These are phyloP conservation scores for Cordia subcordata DNA, from an alignment of 257 asterid genomes.

Conservation along the genomic window DNA sequence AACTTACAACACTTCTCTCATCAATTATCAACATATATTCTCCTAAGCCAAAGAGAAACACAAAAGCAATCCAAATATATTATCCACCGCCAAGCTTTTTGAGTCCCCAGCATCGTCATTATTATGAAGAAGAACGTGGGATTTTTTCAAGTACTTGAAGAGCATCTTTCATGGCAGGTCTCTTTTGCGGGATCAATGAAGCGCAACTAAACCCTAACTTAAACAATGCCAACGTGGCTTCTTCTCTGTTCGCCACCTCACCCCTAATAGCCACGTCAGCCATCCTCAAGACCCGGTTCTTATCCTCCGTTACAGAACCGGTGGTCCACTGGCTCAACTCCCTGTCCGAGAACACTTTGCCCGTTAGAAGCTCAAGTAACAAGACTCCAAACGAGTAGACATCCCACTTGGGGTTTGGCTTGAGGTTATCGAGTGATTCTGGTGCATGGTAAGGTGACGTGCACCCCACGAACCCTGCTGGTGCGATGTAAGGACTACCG, in stretches of 20 bases:
- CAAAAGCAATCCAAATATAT: constrained; percentile 22
- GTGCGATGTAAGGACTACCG: constrained; percentile 39
- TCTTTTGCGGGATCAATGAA: constrained; percentile 67
- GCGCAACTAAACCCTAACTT: constrained; percentile 86
- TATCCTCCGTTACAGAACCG: constrained; percentile 43
- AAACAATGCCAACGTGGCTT: constrained; percentile 62
- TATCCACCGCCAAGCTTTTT: constrained; percentile 17
- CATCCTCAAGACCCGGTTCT: constrained; percentile 47
- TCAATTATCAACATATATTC: constrained; percentile 38
- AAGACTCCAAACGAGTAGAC: constrained; percentile 86
- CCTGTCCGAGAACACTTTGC: constrained; percentile 68
- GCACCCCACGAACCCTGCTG: constrained; percentile 50
- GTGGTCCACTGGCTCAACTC: constrained; percentile 63
- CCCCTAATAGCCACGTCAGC: constrained; percentile 59
- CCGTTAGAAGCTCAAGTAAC: constrained; percentile 72
- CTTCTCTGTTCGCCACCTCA: constrained; percentile 57
- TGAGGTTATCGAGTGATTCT: constrained; percentile 66
- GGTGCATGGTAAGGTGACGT: constrained; percentile 89
- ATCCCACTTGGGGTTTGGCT: constrained; percentile 84
- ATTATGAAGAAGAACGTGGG: constrained; percentile 27
- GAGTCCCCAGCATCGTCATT: constrained; percentile 20
- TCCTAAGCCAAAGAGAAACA: constrained; percentile 45
- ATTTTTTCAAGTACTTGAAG: constrained; percentile 59
- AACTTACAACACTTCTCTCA: constrained; percentile 26
- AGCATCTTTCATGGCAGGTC: constrained; percentile 91